phyloP scores from a whole-genome alignment of 164 flowering plant species.

The Stephania japonica region DNA sequence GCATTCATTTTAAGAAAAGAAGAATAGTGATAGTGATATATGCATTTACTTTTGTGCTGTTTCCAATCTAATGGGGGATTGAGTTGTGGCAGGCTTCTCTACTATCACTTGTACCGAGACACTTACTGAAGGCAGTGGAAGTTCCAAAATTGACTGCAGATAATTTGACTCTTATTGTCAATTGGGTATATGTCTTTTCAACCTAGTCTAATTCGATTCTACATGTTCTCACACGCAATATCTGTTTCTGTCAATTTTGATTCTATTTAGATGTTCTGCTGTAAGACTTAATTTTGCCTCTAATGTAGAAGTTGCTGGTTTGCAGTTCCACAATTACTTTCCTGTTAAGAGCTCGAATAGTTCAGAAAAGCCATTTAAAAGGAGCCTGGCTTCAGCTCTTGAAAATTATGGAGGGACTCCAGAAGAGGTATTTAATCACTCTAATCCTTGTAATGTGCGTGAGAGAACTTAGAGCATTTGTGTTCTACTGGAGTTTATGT shows the following conservation, averaged over 20 bases:
- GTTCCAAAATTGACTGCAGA: slow-evolving; percentile 42
- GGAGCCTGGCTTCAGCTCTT: slow-evolving; percentile 53
- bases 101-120: slow-evolving; percentile 67
- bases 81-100: slow-evolving; percentile 66
- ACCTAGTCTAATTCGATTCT: neutral
- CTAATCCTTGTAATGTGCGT: neutral
- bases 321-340: slow-evolving; percentile 66
- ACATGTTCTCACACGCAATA: too few relatives aligned
- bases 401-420: slow-evolving; percentile 65
- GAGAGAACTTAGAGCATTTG: neutral
- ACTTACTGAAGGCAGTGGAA: slow-evolving; percentile 41
- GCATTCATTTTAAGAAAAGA: neutral
- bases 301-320: slow-evolving; percentile 3
- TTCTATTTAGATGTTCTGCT: neutral
- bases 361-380: slow-evolving; percentile 39
- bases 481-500: neutral
- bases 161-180: slow-evolving; percentile 48
- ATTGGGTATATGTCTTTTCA: slow-evolving; percentile 54
- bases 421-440: slow-evolving; percentile 60
- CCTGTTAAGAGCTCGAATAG: slow-evolving; percentile 27
- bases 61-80: slow-evolving; percentile 7
- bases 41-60: too few relatives aligned
- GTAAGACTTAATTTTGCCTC: slow-evolving; percentile 9
- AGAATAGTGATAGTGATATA: too few relatives aligned
- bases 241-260: too few relatives aligned